Base-by-base conservation (phyloP, 176 grass and related monocot genomes). In the Phoenix roebelenii region DNA sequence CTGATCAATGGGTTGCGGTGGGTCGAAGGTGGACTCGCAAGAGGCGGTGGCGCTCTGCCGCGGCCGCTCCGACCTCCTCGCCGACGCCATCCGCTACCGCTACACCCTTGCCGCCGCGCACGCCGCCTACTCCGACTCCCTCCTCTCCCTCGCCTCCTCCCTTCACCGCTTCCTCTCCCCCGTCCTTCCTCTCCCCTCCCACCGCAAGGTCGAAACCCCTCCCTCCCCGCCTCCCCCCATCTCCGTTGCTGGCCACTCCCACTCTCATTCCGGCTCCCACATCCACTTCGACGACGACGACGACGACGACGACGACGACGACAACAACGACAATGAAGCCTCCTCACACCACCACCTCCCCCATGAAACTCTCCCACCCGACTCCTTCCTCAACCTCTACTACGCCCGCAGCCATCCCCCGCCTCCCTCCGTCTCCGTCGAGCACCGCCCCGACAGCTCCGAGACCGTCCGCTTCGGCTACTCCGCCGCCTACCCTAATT, bases 11-110 rank as follows among this genome's bases (percentile, higher is more conserved):
- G 93, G 93, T 7, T 98, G 93, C 79, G 77, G 85, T 30, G 76
- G 63, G 17, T 98, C 93, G 50, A 98, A 98, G 81, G 78, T 98
- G 5, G 76, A 92, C 54, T 60, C 80, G 51, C 84, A 98, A 74
- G 74, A 87, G 65, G 72, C 87, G 5, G 87, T 98, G 16, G 81
- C 73, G 52, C 79, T 85, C 0, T 98, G 93, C 75, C 87, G 84
- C 22, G 73, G 63, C 60, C 84, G 93, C 51, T 65, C 70, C 23
- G 87, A 83, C 44, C 84, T 98, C 16, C 73, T 98, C n/a, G 72
- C 72, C 30, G 73, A 76, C 14, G 81, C 93, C n/a, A 79, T 85
- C 53, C 93, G 81, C 51, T 81, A 98, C 67, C 93, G 93, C 44
- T 80, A 80, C 76, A 76, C 81, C 22, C 81, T 98, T 52, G 93